Conservation (phyloP, 805 yeast genomes). For the Sugiyamaella americana region DNA sequence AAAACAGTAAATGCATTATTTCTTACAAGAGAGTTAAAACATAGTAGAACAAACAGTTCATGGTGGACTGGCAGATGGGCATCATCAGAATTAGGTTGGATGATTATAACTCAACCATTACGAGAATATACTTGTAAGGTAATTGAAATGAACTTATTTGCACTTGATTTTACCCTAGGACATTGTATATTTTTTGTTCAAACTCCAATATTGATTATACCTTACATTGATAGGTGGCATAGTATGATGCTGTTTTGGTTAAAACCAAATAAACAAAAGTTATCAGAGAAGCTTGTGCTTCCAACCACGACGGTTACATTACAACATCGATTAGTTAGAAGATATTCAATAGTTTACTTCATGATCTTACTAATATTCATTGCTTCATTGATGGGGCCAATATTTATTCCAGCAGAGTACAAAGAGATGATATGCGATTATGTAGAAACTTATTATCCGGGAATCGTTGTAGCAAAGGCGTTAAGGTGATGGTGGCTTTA, state of each 20-base stretch:
- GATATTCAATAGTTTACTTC: slow-evolving; percentile 65
- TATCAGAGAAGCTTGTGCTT: slow-evolving; percentile 42
- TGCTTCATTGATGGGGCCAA: slow-evolving; percentile 72
- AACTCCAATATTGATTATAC: slow-evolving; percentile 71
- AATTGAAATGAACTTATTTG: slow-evolving; percentile 80
- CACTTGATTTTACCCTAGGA: slow-evolving; percentile 85
- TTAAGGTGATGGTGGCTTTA: no score
- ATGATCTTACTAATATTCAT: slow-evolving; percentile 53
- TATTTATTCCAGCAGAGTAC: slow-evolving; percentile 39
- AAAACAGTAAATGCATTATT: slow-evolving; percentile 44
- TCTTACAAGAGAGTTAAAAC: slow-evolving; percentile 55
- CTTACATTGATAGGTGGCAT: slow-evolving; percentile 85
- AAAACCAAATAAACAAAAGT: slow-evolving; percentile 77
- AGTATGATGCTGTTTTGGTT: slow-evolving; percentile 93
- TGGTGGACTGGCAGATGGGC: slow-evolving; percentile 50
- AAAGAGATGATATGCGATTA: slow-evolving; percentile 15
- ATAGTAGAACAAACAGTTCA: slow-evolving; percentile 52
- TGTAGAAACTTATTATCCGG: slow-evolving; percentile 26
- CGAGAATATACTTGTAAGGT: slow-evolving; percentile 83
- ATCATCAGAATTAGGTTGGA: slow-evolving; percentile 73
- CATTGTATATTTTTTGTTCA: slow-evolving; percentile 75
- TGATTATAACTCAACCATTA: slow-evolving; percentile 76
- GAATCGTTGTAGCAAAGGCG: no score
- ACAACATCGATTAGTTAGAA: slow-evolving; percentile 73
- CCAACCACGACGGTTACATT: neutral